These are phyloP conservation scores for Huiozyma naganishii DNA, from an alignment of 805 yeast genomes.

Conservation along the genomic window DNA sequence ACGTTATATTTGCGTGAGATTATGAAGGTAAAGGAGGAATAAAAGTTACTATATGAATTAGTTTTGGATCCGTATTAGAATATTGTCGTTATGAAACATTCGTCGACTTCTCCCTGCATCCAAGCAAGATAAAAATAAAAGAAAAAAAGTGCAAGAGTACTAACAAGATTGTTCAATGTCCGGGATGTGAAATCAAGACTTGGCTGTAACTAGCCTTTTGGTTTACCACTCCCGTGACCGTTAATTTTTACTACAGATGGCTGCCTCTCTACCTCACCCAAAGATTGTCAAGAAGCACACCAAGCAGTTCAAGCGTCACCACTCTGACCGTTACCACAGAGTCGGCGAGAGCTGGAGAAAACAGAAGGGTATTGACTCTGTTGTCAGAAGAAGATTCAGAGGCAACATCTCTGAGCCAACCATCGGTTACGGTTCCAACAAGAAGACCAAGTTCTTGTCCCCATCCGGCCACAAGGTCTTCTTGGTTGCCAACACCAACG, in stretches of 20 bases:
- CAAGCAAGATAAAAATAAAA: no score
- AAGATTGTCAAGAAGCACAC: slow-evolving; percentile 99
- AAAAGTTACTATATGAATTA: no score
- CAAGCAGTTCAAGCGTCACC: slow-evolving; percentile 99
- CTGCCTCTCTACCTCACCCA: slow-evolving; percentile 96
- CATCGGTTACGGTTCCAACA: slow-evolving; percentile 99
- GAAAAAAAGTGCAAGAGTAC: neutral
- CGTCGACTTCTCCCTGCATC: no score
- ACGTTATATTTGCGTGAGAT: no score
- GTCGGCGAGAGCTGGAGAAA: slow-evolving; percentile 99
- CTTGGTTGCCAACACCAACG: slow-evolving; percentile 85
- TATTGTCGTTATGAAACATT: no score
- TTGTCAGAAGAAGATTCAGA: slow-evolving; percentile 99
- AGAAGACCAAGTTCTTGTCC: slow-evolving; percentile 88
- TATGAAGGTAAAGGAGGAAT: no score
- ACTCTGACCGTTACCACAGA: slow-evolving; percentile 98
- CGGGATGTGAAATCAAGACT: no score
- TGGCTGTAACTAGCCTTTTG: no score
- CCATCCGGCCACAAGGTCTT: slow-evolving; percentile 98
- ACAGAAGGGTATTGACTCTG: slow-evolving; percentile 99
- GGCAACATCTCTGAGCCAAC: slow-evolving; percentile 98
- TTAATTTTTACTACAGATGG: slow-evolving; percentile 43
- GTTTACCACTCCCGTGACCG: no score
- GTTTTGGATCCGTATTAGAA: no score
- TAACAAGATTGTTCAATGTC: neutral